phyloP scores from a whole-genome alignment of 1,284 basidiomycete species.

The Prillingera fragicola region DNA sequence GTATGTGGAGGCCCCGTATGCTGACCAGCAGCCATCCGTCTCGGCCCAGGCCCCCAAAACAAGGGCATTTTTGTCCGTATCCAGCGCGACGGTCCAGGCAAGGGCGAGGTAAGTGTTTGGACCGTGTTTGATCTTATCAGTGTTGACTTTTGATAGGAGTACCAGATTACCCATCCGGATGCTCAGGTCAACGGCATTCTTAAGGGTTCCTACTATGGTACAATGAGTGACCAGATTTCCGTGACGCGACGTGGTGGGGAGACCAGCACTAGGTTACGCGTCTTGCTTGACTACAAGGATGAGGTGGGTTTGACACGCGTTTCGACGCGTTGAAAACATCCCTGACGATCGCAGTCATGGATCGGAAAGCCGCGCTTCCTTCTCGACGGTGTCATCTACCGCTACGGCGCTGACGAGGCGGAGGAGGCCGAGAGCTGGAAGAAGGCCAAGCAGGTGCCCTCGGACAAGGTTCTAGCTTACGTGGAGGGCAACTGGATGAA shows the following conservation, averaged over 20 bases:
- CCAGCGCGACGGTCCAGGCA: slow-evolving; percentile 62
- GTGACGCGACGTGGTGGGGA: slow-evolving; percentile 73
- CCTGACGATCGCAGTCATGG: slow-evolving; percentile 63
- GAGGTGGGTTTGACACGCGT: slow-evolving; percentile 58
- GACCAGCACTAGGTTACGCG: slow-evolving; percentile 59
- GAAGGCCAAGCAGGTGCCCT: slow-evolving; percentile 83
- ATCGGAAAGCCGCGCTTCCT: slow-evolving; percentile 80
- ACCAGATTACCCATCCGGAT: slow-evolving; percentile 82
- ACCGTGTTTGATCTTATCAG: neutral
- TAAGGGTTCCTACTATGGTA: slow-evolving; percentile 70
- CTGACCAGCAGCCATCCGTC: slow-evolving; percentile 56
- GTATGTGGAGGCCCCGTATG: slow-evolving; percentile 9
- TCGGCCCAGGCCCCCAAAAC: slow-evolving; percentile 75
- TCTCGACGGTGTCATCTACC: slow-evolving; percentile 84
- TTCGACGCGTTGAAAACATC: neutral
- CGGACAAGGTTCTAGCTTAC: slow-evolving; percentile 66
- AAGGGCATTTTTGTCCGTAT: slow-evolving; percentile 81
- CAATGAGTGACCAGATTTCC: slow-evolving; percentile 58
- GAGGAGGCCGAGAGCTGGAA: slow-evolving; percentile 63
- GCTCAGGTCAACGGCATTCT: slow-evolving; percentile 89
- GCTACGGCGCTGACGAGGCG: slow-evolving; percentile 55
- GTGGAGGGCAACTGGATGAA: slow-evolving; percentile 88
- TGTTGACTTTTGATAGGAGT: slow-evolving; percentile 47
- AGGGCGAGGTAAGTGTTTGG: slow-evolving; percentile 57
- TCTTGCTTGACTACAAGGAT: slow-evolving; percentile 91